phyloP scores from a whole-genome alignment of 1,139 yeast species.

The Kodamaea derodonti region DNA sequence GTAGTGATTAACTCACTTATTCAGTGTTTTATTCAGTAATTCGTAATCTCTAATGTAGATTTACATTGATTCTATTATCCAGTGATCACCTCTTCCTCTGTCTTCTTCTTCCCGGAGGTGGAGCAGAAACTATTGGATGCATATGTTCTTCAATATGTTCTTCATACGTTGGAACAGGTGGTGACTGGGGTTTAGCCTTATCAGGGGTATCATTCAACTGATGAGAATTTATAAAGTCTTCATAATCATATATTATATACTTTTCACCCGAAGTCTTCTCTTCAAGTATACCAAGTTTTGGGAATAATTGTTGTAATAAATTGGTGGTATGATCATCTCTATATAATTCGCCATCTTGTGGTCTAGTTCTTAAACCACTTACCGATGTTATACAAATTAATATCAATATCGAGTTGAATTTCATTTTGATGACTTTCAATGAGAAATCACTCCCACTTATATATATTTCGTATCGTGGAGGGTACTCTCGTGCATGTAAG shows the following conservation, averaged over 20 bases:
- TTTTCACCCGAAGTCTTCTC: neutral
- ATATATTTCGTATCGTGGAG: no score
- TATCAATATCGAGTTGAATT: neutral
- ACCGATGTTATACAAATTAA: neutral
- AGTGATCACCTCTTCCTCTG: no score
- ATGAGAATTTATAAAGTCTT: neutral
- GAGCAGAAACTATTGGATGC: neutral
- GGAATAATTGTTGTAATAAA: neutral
- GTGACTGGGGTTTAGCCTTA: neutral
- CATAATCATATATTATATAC: slow-evolving; percentile 1
- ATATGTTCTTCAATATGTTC: neutral
- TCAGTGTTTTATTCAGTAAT: no score
- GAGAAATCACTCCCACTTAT: no score
- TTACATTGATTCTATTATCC: no score
- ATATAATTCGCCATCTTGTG: slow-evolving; percentile 1
- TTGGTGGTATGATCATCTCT: slow-evolving; percentile 1
- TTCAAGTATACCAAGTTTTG: neutral
- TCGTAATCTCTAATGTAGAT: no score
- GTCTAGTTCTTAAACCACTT: neutral
- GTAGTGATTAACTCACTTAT: no score
- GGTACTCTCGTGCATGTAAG: no score
- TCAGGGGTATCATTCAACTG: neutral
- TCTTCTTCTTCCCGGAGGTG: neutral
- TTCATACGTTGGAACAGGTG: neutral
- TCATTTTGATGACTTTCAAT: no score